Evolutionary conservation across 441 rosid genomes (phyloP), one percentile per base, ranked within the genome.

Genomic region (Populus tomentosa): DNA sequence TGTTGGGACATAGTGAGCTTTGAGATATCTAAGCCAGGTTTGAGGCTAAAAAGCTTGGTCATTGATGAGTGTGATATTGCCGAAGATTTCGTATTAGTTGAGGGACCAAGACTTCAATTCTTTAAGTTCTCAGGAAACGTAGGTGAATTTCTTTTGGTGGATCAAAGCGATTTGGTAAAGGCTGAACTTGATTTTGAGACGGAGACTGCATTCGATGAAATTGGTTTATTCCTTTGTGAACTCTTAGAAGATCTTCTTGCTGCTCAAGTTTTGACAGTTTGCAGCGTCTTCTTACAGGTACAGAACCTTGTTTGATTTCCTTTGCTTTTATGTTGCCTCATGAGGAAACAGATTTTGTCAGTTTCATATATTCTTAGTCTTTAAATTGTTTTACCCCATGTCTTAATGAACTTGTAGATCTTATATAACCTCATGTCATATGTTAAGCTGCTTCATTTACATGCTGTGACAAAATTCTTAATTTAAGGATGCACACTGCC

Each of bases 221-320:
- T 40, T 18, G 90, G 86, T 11, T 28, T 56, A 0, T 5, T 67
- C 46, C 64, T 88, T 1, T 75, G 38, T 50, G 71, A 76, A 6
- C 77, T 86, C 32, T 38, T 89, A 10, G 71, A 75, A 26, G 62
- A 78, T 14, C 71, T 86, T 53, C 42, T 59, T 8, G 6, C 74
- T 20, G 86, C 74, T 16, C 80, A 28, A 73, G 74, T 78, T 33
- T 80, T 88, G 76, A 85, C 80, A 0, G 83, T 85, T 0, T 81
- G 88, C 72, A 84, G 86, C 30, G 85, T 53, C 65, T 62, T 89
- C 35, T 84, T 89, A 73, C 88, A 89, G 89, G 93, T 89, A 84
- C 32, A 4, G 1, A 8, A 35, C 10, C 16, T 2, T 10, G 3
- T 30, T 30, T 30, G 32, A 30, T 30, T 30, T 30, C 32, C 32